Evolutionary conservation across 805 yeast genomes (phyloP), one percentile per base, ranked within the genome.

Genomic region (Wickerhamiella dianesei): DNA sequence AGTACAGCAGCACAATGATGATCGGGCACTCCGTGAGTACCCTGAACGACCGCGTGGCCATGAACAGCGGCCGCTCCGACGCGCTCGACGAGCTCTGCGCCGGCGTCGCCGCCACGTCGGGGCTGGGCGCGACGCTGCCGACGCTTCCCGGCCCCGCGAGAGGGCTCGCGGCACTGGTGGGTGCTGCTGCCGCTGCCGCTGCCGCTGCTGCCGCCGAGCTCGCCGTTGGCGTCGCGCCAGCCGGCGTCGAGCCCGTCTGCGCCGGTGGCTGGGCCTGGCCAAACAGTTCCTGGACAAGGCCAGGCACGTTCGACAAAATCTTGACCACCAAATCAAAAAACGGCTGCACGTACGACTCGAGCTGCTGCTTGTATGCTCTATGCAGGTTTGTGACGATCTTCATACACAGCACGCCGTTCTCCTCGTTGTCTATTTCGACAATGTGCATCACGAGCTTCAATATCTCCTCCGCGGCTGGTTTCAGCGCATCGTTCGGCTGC

Each of bases 11-110:
- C 2, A 92, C 98, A 80, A 92, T 82, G 3, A 95, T 87, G 37
- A 92, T 89, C 8, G 99, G 99, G 60, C 97, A 88, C 62, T 92
- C 99, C 0, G 95, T 84, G 50, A 92, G 72, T 13, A 89, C 85
- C 60, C 87, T 88, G 71, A 92, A 89, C 1, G 96, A 87, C 53
- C 63, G 71, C 74, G 84, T 74, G 3, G 95, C 81, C 51, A 73
- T 75, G 40, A 73, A 73, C 46, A 87, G 43, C 21, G 48, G 48
- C 2, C 43, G 46, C 3, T 21, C 32, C 32, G 32, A 25, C 6
- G 13, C 35, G 14, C 14, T 35, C 6, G 29, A 21, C 20, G 43
- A 4, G 3, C 14, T 16, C 2, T 9, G 22, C 5, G 46, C 37
- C 35, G 46, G 37, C 4, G n/a, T 25, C 42, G 35, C 17, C 20